Evolutionary conservation across 768 basidiomycete species (phyloP), one percentile per base, ranked within the genome.

Genomic region (Floccularia luteovirens): DNA sequence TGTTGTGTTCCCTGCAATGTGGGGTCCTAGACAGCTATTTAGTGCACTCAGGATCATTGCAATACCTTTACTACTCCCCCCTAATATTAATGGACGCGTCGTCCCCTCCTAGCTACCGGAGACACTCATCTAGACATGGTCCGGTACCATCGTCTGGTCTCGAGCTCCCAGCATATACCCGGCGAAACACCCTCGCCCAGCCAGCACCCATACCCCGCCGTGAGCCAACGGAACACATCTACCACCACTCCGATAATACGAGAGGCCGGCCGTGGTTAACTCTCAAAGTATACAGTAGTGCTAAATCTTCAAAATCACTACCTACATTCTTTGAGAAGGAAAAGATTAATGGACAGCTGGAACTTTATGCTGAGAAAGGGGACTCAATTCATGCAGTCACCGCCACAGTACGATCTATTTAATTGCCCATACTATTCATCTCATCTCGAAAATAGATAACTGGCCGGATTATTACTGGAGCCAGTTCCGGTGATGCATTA

Each of bases 241-340:
- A 14, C 16, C n/a, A 64, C 47, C 57, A 63, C 28, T 50, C 68
- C 34, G 48, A 55, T 19, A 69, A 70, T 41, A 60, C 64, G 25
- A 70, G 66, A 47, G 57, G 55, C 39, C 61, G 54, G 32, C 64
- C 69, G 41, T 70, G 67, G 65, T 59, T 67, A 38, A 63, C 65
- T 31, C 64, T 74, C 41, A 68, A 61, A 37, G 55, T 74, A 43
- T 58, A 53, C 52, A 75, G 72, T 59, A 72, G 70, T 48, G 73
- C 73, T 10, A 72, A 70, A 52, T 73, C 73, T 2, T 56, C 67
- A 7, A 69, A 67, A 40, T 72, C 70, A 38, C 54, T 74, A 24
- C 72, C 74, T 6, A 70, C 69, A 16, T 72, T 70, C 53, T 70
- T 67, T 49, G 72, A 76, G 61, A 74, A 71, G 58, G 72, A 74